Conservation (phyloP, 495 filamentous ascomycete species). For the Talaromyces trachyspermus region DNA sequence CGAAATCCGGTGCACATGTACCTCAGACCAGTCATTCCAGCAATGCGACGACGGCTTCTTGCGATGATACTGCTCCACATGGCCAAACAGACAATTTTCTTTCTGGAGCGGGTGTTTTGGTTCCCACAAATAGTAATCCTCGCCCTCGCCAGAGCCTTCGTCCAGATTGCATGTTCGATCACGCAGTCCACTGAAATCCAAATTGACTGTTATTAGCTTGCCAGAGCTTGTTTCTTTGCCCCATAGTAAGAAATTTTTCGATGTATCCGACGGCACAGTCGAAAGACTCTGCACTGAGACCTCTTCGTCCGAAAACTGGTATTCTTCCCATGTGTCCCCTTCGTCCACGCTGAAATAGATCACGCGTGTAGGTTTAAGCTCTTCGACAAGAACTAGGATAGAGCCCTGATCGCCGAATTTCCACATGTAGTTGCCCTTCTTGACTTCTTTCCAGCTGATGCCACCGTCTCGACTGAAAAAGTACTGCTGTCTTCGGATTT, state of each 20-base stretch:
- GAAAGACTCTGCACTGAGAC: constrained; percentile 69
- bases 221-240: constrained; percentile 42
- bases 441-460: constrained; percentile 75
- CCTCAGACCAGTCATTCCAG: constrained; percentile 68
- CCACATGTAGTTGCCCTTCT: constrained; percentile 83
- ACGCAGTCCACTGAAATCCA: constrained; percentile 79
- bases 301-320: constrained; percentile 62
- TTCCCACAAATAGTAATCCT: constrained; percentile 77
- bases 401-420: constrained; percentile 92
- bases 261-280: constrained; percentile 82
- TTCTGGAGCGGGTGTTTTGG: constrained; percentile 70
- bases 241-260: constrained; percentile 88
- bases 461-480: constrained; percentile 86
- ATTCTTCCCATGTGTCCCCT: constrained; percentile 66
- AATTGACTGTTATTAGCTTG: constrained; percentile 58
- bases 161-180: constrained; percentile 61
- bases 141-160: constrained; percentile 53
- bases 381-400: constrained; percentile 74
- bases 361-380: constrained; percentile 53
- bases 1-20: constrained; percentile 54
- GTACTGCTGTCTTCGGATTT: constrained; percentile 64
- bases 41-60: constrained; percentile 69
- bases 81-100: constrained; percentile 84
- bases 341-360: constrained; percentile 75
- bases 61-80: constrained; percentile 80